Evolutionary conservation across 2,329 filamentous ascomycete genomes (phyloP).

Genomic region (Aspergillus luchuensis): DNA sequence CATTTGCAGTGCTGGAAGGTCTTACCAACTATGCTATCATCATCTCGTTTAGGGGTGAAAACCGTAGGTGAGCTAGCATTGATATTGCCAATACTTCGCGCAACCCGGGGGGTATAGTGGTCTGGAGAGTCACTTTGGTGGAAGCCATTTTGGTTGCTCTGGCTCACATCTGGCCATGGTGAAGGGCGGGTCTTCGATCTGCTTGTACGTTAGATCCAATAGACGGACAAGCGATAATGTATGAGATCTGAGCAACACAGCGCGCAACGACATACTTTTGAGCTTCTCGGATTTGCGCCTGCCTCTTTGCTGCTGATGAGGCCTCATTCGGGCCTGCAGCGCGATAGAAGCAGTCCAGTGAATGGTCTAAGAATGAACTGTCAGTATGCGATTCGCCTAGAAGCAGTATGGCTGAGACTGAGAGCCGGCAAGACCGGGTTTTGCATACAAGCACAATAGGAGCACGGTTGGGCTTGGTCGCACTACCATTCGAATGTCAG

Average conservation of each 20-base stretch:
- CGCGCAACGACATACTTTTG: conserved; percentile 5
- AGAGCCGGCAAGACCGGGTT: neutral
- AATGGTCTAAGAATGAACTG: conserved; percentile 15
- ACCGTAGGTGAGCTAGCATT: conserved; percentile 5
- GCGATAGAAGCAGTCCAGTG: conserved; percentile 22
- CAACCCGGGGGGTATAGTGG: neutral
- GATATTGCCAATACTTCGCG: neutral
- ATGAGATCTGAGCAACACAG: neutral
- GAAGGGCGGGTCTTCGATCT: conserved; percentile 16
- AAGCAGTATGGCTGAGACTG: too few species aligned
- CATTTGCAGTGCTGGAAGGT: neutral
- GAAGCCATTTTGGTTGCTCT: neutral
- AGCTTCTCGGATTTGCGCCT: conserved; percentile 6
- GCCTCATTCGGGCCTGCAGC: conserved; percentile 7
- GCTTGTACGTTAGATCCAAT: neutral
- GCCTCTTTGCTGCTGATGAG: conserved; percentile 12
- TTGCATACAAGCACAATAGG: conserved; percentile 24
- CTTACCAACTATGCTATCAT: conserved; percentile 8
- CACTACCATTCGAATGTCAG: conserved; percentile 13
- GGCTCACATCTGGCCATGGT: conserved; percentile 16
- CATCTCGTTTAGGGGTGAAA: neutral
- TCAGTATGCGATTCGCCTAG: neutral
- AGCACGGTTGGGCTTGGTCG: conserved; percentile 24
- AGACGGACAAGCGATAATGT: too few species aligned
- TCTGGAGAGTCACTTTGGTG: conserved; percentile 6